Base-by-base conservation (phyloP, 2,329 filamentous ascomycete species). In the Calonectria hongkongensis region DNA sequence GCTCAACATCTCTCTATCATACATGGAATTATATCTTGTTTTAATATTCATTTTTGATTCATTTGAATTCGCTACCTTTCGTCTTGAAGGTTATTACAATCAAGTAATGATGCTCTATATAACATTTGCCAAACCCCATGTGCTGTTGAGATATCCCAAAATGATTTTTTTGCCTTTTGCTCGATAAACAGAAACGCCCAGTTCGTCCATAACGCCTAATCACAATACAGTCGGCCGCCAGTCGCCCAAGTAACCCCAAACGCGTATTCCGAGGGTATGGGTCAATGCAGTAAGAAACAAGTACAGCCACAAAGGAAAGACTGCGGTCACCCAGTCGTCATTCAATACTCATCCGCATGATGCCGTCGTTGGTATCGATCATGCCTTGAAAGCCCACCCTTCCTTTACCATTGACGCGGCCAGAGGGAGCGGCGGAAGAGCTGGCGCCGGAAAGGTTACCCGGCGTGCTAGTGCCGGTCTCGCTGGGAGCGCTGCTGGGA, bases 281-380 rank as follows among this genome's bases (percentile, higher is more conserved):
- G 27, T 21, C 10, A 18, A 27, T 41, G 41, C 13, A 63, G 39
- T n/a, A 47, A n/a, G 21, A 16, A 63, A 47, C 27, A 45, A 33
- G 15, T 21, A 28, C 18, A 30, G 27, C 5, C 25, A 45, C 60
- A 27, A 48, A 56, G 12, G 10, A 28, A 33, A 33, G 36, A 25
- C 16, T 25, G 33, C 7, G 27, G 27, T 15, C n/a, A 9, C 39
- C 9, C 47, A 56, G n/a, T 48, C 60, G 39, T 56, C 86, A 98
- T 83, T 98, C 96, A 80, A 98, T 98, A 83, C 94, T 98, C 94
- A 98, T 97, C 79, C 96, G 95, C 93, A 98, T 98, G 76, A 98
- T 88, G 2, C 95, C 94, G 83, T 98, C 96, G 82, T 95, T 95
- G n/a, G 96, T 96, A 84, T 98, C 96, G 21, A 91, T 94, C 96